Evolutionary conservation across 371 early-diverging fungal genomes (phyloP).

Genomic region (Dipsacomyces acuminosporus): DNA sequence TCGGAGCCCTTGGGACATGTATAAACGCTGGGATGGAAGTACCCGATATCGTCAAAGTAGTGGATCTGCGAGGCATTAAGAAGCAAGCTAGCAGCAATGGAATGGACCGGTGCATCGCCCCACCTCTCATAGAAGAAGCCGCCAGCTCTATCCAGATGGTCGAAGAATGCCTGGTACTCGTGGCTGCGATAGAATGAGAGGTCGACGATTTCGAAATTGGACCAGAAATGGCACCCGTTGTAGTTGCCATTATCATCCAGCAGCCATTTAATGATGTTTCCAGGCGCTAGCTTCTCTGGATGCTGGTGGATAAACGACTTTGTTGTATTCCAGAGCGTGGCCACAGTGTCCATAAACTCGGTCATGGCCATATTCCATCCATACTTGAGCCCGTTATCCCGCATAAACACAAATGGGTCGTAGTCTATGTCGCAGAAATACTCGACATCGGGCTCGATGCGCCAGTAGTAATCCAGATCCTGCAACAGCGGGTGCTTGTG

Average conservation of each 20-base stretch:
- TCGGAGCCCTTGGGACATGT: slow-evolving; percentile 55
- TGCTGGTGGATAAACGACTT: slow-evolving; percentile 52
- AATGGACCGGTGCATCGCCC: slow-evolving; percentile 80
- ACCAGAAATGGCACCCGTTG: slow-evolving; percentile 48
- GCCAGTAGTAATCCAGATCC: slow-evolving; percentile 90
- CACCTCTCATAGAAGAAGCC: slow-evolving; percentile 68
- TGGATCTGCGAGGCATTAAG: slow-evolving; percentile 73
- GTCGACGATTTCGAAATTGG: slow-evolving; percentile 49
- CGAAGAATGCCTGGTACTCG: slow-evolving; percentile 56
- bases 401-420: slow-evolving; percentile 87
- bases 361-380: slow-evolving; percentile 74
- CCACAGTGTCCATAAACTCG: slow-evolving; percentile 79
- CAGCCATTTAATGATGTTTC: slow-evolving; percentile 48
- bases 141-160: slow-evolving; percentile 59
- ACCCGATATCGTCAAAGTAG: slow-evolving; percentile 84
- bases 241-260: slow-evolving; percentile 17
- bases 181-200: slow-evolving; percentile 44
- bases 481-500: slow-evolving; percentile 74
- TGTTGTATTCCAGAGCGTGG: slow-evolving; percentile 71
- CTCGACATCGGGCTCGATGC: slow-evolving; percentile 91
- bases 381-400: slow-evolving; percentile 71
- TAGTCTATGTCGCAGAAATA: slow-evolving; percentile 85
- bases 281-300: slow-evolving; percentile 45
- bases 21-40: slow-evolving; percentile 60
- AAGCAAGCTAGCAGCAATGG: slow-evolving; percentile 78